phyloP scores from a whole-genome alignment of 345 rosid genomes.

The Brassica rapa region DNA sequence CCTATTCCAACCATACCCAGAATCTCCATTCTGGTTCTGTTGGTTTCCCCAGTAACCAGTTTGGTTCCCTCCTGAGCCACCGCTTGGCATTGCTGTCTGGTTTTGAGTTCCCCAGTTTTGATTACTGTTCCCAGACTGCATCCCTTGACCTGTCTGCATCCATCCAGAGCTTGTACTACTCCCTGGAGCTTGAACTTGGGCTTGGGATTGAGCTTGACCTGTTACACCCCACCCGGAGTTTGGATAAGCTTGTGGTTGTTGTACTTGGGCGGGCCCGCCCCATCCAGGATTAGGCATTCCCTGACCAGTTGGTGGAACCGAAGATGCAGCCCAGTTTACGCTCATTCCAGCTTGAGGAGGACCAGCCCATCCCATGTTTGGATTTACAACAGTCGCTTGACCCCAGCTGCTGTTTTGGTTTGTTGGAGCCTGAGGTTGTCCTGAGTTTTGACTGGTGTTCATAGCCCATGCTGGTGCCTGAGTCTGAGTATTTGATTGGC shows the following conservation, averaged over 20 bases:
- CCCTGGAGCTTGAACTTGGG: constrained; percentile 39
- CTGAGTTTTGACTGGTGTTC: constrained; percentile 42
- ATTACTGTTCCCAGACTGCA: constrained; percentile 43
- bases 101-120: constrained; percentile 51
- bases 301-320: constrained; percentile 52
- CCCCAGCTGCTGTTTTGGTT: constrained; percentile 64
- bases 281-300: constrained; percentile 54
- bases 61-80: constrained; percentile 54
- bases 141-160: constrained; percentile 58
- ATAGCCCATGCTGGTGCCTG: constrained; percentile 56
- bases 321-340: constrained; percentile 49
- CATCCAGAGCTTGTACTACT: constrained; percentile 44
- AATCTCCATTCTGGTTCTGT: constrained; percentile 57
- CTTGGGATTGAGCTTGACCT: constrained; percentile 41
- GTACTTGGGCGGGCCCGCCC: constrained; percentile 58
- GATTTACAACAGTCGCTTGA: constrained; percentile 52
- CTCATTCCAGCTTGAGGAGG: constrained; percentile 55
- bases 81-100: constrained; percentile 41
- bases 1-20: constrained; percentile 56
- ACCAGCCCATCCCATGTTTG: constrained; percentile 67
- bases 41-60: constrained; percentile 56
- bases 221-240: constrained; percentile 63
- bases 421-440: constrained; percentile 46
- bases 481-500: constrained; percentile 32
- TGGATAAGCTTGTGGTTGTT: constrained; percentile 54